phyloP scores from a whole-genome alignment of 306 rosid species.

The Cotoneaster glaucophyllus region DNA sequence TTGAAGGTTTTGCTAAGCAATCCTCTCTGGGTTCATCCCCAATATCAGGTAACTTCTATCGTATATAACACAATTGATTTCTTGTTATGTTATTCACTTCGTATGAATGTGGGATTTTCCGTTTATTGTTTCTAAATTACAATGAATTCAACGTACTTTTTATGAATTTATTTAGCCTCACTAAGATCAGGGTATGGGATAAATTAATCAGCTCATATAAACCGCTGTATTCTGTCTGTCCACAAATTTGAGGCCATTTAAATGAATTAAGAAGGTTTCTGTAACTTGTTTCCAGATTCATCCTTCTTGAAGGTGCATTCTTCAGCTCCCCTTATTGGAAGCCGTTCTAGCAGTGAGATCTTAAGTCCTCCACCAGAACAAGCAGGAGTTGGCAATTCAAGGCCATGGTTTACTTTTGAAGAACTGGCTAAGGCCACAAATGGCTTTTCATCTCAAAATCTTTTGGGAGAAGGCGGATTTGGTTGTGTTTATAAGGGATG shows the following conservation, averaged over 20 bases:
- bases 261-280: slow-evolving; percentile 17
- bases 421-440: slow-evolving; percentile 71
- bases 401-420: slow-evolving; percentile 80
- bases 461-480: slow-evolving; percentile 93
- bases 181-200: not conserved
- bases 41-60: slow-evolving; percentile 48
- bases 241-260: slow-evolving; percentile 1
- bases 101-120: not conserved
- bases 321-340: slow-evolving; percentile 57
- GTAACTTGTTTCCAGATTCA: slow-evolving; percentile 51
- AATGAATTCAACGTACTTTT: not conserved
- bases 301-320: slow-evolving; percentile 60
- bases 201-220: not conserved
- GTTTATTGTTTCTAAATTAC: not conserved
- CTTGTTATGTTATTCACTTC: not conserved
- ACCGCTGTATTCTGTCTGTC: not conserved
- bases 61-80: not conserved
- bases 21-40: slow-evolving; percentile 44
- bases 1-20: slow-evolving; percentile 59
- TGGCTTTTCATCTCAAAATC: slow-evolving; percentile 61
- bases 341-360: slow-evolving; percentile 46
- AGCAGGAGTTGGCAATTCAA: slow-evolving; percentile 66
- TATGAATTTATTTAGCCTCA: not conserved
- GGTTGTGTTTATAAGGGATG: slow-evolving; percentile 80
- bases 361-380: slow-evolving; percentile 49